Evolutionary conservation across 2,329 filamentous ascomycete species (phyloP).

Genomic region (Myriosclerotinia curreyana): DNA sequence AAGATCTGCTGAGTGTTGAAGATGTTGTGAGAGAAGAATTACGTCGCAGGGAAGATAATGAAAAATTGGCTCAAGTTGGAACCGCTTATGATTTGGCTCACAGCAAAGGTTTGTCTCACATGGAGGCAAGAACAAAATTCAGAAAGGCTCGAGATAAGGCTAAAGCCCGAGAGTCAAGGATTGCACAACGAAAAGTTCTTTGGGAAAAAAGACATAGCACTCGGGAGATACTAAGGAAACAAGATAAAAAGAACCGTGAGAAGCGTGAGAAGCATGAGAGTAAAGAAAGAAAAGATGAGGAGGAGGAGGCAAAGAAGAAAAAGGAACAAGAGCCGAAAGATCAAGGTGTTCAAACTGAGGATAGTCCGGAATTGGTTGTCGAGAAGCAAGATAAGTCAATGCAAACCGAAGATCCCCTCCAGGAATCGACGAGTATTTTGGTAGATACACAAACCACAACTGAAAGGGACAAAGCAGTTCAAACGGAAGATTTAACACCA

Average conservation of each 20-base stretch:
- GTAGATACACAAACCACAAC: slow-evolving; percentile 11
- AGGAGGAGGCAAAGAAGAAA: slow-evolving; percentile 42
- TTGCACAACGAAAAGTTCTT: slow-evolving; percentile 46
- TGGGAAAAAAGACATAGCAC: slow-evolving; percentile 49
- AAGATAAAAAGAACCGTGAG: slow-evolving; percentile 44
- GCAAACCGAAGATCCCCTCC: slow-evolving; percentile 31
- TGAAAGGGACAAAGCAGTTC: slow-evolving; percentile 32
- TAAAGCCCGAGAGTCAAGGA: slow-evolving; percentile 42
- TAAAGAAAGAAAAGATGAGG: slow-evolving; percentile 44
- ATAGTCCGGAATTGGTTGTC: slow-evolving; percentile 22
- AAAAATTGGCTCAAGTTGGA: slow-evolving; percentile 58
- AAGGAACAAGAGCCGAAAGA: slow-evolving; percentile 41
- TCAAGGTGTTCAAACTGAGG: slow-evolving; percentile 32
- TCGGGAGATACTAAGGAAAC: slow-evolving; percentile 42
- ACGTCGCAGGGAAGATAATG: slow-evolving; percentile 49
- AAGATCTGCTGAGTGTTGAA: slow-evolving; percentile 48
- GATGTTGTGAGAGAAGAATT: slow-evolving; percentile 55
- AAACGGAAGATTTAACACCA: slow-evolving; percentile 28
- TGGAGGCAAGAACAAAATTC: slow-evolving; percentile 50
- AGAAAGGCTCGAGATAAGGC: slow-evolving; percentile 30
- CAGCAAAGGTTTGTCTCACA: slow-evolving; percentile 53
- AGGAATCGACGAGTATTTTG: neutral
- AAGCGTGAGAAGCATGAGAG: slow-evolving; percentile 41
- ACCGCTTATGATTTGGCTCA: slow-evolving; percentile 59
- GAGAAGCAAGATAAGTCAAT: slow-evolving; percentile 31